These are phyloP conservation scores for Anastatica hierochuntica DNA, from an alignment of 345 rosid species.

Conservation along the genomic window DNA sequence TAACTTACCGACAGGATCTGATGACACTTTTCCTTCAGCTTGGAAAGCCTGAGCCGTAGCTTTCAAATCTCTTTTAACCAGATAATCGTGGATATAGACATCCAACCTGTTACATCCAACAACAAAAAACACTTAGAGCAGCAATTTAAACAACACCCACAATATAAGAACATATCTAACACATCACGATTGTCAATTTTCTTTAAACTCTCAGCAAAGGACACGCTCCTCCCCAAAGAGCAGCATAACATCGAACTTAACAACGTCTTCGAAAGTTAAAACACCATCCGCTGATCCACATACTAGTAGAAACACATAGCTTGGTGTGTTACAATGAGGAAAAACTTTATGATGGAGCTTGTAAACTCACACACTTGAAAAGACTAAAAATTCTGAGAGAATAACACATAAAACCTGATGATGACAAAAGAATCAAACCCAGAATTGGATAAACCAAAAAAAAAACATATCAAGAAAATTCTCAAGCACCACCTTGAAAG, in stretches of 20 bases:
- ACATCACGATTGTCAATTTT: too few relatives aligned
- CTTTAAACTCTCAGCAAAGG: not conserved
- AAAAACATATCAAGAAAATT: too few relatives aligned
- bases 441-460: not conserved
- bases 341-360: not conserved
- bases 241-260: not conserved
- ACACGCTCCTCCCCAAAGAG: not conserved
- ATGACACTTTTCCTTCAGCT: constrained; percentile 94
- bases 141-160: too few relatives aligned
- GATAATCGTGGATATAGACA: constrained; percentile 93
- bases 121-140: too few relatives aligned
- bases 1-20: constrained; percentile 89
- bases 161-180: too few relatives aligned
- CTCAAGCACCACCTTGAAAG: not conserved
- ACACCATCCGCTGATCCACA: too few relatives aligned
- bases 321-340: not conserved
- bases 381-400: constrained; percentile 2
- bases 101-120: constrained; percentile 61
- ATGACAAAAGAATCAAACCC: constrained; percentile 5
- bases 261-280: too few relatives aligned
- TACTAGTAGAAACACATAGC: not conserved
- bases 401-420: constrained; percentile 4
- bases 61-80: constrained; percentile 90
- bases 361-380: constrained; percentile 1
- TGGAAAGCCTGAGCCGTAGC: constrained; percentile 98